Evolutionary conservation across 805 yeast species (phyloP), one percentile per base, ranked within the genome.

Genomic region (Debaryomyces castellii): DNA sequence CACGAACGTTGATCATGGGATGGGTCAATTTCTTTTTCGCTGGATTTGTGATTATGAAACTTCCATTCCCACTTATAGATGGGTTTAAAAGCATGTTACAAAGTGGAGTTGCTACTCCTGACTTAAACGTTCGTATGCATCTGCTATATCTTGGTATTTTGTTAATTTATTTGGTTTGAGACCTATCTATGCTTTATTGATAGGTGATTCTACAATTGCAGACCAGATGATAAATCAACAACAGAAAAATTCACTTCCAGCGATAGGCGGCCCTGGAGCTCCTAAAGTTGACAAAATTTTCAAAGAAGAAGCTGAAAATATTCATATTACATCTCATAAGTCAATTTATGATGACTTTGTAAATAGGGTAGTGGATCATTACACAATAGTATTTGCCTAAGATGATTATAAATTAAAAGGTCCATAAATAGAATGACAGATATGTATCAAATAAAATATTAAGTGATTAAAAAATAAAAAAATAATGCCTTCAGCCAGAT

Each of bases 11-110:
- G 33, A 86, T 91, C 51, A 91, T 94, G 97, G 89, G 90, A 59
- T 94, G 97, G 96, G 92, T 92, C 49, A 89, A 88, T 59, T 87
- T 83, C 58, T 91, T 92, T 69, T 94, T 89, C 64, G 89, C 92
- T 11, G 97, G 97, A 0, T 89, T 90, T 51, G 83, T 91, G 12
- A 80, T 89, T 40, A 87, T 72, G 76, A 71, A 67, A 52, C 72
- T 94, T 44, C 99, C 99, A 14, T 94, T 94, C 69, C 96, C 96
- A 2, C 70, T 94, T 46, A 94, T 98, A 0, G 75, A 83, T 25
- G 83, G 91, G 48, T 94, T 94, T 73, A 94, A 94, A 64, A 80
- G 87, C 48, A 91, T 94, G 96, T 68, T 94, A 36, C 99, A 94
- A 66, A 81, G 80, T 23, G 96, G 97, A 6, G 85, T 94, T 11